phyloP scores from a whole-genome alignment of 2,329 filamentous ascomycete genomes.

The Diaporthe ampelina region DNA sequence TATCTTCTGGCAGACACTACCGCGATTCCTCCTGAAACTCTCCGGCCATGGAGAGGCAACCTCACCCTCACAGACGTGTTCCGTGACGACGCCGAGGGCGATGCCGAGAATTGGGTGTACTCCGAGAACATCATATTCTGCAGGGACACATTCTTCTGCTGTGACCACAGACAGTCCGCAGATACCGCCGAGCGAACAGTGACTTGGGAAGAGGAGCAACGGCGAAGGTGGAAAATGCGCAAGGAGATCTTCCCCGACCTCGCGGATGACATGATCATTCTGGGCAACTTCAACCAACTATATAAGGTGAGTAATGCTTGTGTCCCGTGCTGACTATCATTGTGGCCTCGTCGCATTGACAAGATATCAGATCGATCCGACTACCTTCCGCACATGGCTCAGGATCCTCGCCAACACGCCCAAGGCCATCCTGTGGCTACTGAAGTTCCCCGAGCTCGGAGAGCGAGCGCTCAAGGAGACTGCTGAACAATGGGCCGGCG shows the following conservation, averaged over 20 bases:
- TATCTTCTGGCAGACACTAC: slow-evolving; percentile 93
- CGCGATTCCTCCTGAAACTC: slow-evolving; percentile 84
- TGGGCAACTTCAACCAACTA: slow-evolving; percentile 98
- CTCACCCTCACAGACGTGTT: slow-evolving; percentile 80
- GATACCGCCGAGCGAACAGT: slow-evolving; percentile 76
- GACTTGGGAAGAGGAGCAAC: slow-evolving; percentile 88
- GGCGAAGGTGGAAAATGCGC: slow-evolving; percentile 89
- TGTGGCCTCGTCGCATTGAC: background rate
- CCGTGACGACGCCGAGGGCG: slow-evolving; percentile 74
- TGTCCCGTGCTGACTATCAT: background rate
- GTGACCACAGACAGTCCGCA: slow-evolving; percentile 93
- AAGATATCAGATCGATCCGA: slow-evolving; percentile 86
- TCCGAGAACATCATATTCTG: slow-evolving; percentile 97
- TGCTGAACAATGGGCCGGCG: slow-evolving; percentile 85
- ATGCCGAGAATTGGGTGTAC: slow-evolving; percentile 89
- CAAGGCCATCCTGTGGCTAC: slow-evolving; percentile 92
- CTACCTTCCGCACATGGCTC: slow-evolving; percentile 95
- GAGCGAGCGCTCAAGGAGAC: slow-evolving; percentile 87
- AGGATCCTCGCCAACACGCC: slow-evolving; percentile 89
- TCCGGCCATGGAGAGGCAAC: slow-evolving; percentile 85
- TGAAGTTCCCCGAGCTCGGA: slow-evolving; percentile 95
- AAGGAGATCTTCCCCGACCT: slow-evolving; percentile 90
- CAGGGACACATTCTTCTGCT: slow-evolving; percentile 96
- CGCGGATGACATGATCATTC: slow-evolving; percentile 86
- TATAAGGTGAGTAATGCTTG: slow-evolving; percentile 81